A percentile compares a stretch with the other conserved stretches of the same genome.
Conservation (phyloP, 257 asterid genomes). For the Euphrasia confusa region DNA sequence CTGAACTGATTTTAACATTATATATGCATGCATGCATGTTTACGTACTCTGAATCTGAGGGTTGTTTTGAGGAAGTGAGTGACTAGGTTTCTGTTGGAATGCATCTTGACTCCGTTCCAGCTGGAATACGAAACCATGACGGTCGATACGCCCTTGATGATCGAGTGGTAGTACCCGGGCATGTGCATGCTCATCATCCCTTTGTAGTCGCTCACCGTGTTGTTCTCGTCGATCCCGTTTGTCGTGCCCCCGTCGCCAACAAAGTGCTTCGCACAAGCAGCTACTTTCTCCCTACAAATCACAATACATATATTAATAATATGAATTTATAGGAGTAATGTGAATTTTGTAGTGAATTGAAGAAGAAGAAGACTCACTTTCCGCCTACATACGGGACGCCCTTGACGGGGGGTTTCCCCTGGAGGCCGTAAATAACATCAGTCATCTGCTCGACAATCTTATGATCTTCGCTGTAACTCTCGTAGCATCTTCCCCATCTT, state of each 20-base stretch:
- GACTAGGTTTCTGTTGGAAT: slow-evolving; percentile 22
- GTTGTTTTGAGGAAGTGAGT: slow-evolving; percentile 26
- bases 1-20: too few relatives aligned
- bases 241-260: slow-evolving; percentile 34
- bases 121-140: slow-evolving; percentile 32
- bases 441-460: slow-evolving; percentile 26
- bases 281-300: slow-evolving; percentile 23
- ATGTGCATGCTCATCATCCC: slow-evolving; percentile 28
- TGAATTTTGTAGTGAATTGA: too few relatives aligned
- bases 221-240: slow-evolving; percentile 27
- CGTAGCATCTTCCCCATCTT: slow-evolving; percentile 25
- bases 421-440: slow-evolving; percentile 24
- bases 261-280: slow-evolving; percentile 31
- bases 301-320: not conserved
- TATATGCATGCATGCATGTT: not conserved
- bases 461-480: slow-evolving; percentile 8
- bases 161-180: slow-evolving; percentile 26
- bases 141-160: slow-evolving; percentile 29
- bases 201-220: slow-evolving; percentile 20
- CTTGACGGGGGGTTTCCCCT: slow-evolving; percentile 22
- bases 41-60: slow-evolving; percentile 26
- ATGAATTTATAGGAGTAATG: too few relatives aligned
- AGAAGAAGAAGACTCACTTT: slow-evolving; percentile 9
- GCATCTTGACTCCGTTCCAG: slow-evolving; percentile 34
- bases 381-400: slow-evolving; percentile 29